Evolutionary conservation across 768 basidiomycete species (phyloP), one percentile per base, ranked within the genome.

Genomic region (Auricularia auricula-judae): DNA sequence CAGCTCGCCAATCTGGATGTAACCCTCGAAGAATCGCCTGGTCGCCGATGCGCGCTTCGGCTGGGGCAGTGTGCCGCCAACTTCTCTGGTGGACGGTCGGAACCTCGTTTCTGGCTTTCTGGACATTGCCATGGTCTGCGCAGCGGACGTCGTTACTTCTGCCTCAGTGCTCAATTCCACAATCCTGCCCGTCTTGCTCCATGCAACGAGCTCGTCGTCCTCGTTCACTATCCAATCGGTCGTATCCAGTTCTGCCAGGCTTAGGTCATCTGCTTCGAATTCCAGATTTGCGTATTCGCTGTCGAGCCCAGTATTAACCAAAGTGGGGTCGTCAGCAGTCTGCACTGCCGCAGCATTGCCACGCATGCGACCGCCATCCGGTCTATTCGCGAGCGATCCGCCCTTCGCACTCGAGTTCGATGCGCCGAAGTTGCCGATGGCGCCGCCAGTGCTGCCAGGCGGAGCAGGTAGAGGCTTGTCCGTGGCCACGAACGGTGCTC

Each of bases 1-100:
- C n/a, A 68, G 21, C 3, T 67, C 68, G 47, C 67, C 62, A 8
- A 70, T 39, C 11, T 23, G 16, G 3, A 65, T 61, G 12, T 59
- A 54, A 4, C 47, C 47, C 18, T 51, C 47, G 21, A 51, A 51
- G 47, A 51, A 18, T 4, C 47, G 47, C 21, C 47, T 10, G 4
- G 47, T 12, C 10, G 4, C 47, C 47, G 10, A 16, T 18, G 7
- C 47, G 4, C 47, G 47, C 18, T 51, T 51, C 47, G 47, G 47
- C 47, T 51, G 47, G 4, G 16, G 16, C 4, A 21, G 10, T 11
- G 47, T 51, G 7, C 21, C 47, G 11, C 4, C 4, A 16, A 16
- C 47, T 4, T 51, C 47, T 16, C 47, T 16, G 16, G 47, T 21
- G 10, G 47, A 18, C 5, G 4, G 10, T 21, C 47, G 14, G 47